Evolutionary conservation across 2,329 filamentous ascomycete genomes (phyloP).

Genomic region (Cytospora mali): DNA sequence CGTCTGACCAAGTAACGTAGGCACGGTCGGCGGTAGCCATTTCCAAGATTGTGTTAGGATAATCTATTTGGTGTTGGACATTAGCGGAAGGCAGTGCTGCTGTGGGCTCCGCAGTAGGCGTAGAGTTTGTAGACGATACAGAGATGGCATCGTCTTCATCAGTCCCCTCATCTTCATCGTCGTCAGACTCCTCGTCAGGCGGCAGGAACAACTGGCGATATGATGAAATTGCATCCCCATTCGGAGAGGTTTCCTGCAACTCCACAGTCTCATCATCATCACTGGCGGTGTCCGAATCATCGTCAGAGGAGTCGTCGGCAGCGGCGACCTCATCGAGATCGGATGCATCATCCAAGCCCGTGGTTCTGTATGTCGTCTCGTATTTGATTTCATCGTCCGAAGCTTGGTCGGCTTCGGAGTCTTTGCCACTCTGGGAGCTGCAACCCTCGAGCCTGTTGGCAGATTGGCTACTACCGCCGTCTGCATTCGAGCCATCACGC

Average conservation of each 20-base stretch:
- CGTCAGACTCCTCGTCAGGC: constrained; percentile 18
- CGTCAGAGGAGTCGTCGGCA: constrained; percentile 4
- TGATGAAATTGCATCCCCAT: background rate
- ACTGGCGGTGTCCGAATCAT: constrained; percentile 13
- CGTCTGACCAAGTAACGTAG: constrained; percentile 13
- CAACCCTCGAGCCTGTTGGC: background rate
- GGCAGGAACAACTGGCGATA: constrained; percentile 20
- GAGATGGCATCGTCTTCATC: constrained; percentile 5
- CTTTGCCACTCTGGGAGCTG: background rate
- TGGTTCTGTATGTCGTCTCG: constrained; percentile 7
- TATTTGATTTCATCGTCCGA: constrained; percentile 26
- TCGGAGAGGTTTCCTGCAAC: background rate
- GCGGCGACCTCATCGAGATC: background rate
- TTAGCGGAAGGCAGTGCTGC: constrained; percentile 14
- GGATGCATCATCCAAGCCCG: background rate
- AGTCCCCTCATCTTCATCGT: constrained; percentile 6
- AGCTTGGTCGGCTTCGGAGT: background rate
- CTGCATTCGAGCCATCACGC: background rate
- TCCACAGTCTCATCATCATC: constrained; percentile 13
- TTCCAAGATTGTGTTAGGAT: constrained; percentile 12
- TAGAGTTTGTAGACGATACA: constrained; percentile 7
- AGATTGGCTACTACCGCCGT: background rate
- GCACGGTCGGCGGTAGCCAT: constrained; percentile 4
- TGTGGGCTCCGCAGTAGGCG: constrained; percentile 10
- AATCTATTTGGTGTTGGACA: constrained; percentile 12